Percentiles rank a stretch among this genome's conserved stretches.
Evolutionary conservation across 202 grass and related monocot species (phyloP).

Genomic region (Setaria viridis): DNA sequence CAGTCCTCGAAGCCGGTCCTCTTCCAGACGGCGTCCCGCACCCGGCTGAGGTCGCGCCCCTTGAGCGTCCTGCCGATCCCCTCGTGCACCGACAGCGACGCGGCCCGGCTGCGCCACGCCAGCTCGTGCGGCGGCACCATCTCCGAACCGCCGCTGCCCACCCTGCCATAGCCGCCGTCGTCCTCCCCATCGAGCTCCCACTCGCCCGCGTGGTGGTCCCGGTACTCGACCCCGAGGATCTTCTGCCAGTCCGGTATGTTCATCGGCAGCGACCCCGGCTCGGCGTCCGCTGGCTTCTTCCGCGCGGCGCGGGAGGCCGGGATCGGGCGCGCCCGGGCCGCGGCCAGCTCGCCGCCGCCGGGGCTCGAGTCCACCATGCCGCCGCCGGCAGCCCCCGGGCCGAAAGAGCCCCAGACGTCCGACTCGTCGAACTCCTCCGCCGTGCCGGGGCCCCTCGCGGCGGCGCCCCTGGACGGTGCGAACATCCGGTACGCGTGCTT

Average conservation of each 20-base stretch:
- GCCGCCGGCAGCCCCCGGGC: neutral
- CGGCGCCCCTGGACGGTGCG: conserved; percentile 49
- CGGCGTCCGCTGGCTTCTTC: conserved; percentile 38
- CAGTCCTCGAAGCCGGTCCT: conserved; percentile 91
- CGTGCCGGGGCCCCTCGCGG: conserved; percentile 31
- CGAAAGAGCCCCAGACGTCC: conserved; percentile 55
- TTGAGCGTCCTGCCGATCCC: conserved; percentile 91
- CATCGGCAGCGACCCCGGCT: conserved; percentile 69
- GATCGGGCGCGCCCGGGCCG: conserved; percentile 18
- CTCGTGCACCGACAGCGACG: conserved; percentile 87
- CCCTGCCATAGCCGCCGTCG: conserved; percentile 28
- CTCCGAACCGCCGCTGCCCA: neutral
- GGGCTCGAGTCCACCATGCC: neutral
- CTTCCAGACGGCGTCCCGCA: conserved; percentile 93
- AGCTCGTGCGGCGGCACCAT: conserved; percentile 94
- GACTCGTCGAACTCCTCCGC: conserved; percentile 81
- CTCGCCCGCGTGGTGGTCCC: conserved; percentile 42
- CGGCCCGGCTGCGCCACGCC: conserved; percentile 62
- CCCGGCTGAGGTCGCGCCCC: conserved; percentile 87
- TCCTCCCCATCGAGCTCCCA: conserved; percentile 52
- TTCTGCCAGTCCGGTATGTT: conserved; percentile 95
- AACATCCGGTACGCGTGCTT: conserved; percentile 80
- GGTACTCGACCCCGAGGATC: conserved; percentile 72
- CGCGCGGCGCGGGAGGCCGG: conserved; percentile 32
- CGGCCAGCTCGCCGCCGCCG: conserved; percentile 21